Evolutionary conservation across 2,329 filamentous ascomycete species (phyloP), one percentile per base, ranked within the genome.

Genomic region (Trichoderma sp.): DNA sequence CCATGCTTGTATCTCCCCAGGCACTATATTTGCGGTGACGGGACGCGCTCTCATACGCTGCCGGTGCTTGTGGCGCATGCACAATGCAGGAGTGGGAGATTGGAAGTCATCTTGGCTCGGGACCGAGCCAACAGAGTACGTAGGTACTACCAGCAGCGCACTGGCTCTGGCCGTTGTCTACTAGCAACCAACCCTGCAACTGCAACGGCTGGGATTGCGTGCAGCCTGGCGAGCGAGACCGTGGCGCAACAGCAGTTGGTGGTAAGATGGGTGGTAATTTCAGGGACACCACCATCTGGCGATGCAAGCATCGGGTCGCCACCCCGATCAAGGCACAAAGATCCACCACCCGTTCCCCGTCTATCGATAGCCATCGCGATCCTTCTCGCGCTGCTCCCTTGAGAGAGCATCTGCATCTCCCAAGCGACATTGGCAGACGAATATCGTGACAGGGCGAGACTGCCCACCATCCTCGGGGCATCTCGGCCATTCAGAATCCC

Each of bases 271-370:
- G 61, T 65, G 37, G 61, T 65, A 65, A 35, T 65, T 65, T 57
- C 61, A 65, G 61, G 61, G 61, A 65, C 61, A 57, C 60, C 60
- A 54, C 27, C 60, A 64, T 54, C 60, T 64, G 34, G 60, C 35
- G 29, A 65, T 34, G 61, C 61, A 34, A 34, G 35, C 50, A 27
- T 64, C 61, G 52, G 61, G 52, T 65, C 52, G 61, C 35, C 37
- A 57, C 52, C 52, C 37, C 37, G 52, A 57, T 57, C 37, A 57
- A 57, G 52, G 52, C 35, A 34, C 52, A 34, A 39, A 45, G 52
- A 56, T 65, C 61, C 61, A 65, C 52, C 52, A 9, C 35, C 19
- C 10, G 29, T 27, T 57, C 13, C 25, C 37, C 27, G 48, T 64
- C 61, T 35, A 65, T 48, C 27, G 27, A 57, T 56, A 19, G 39